Conservation (phyloP, 306 rosid species). For the Corylus americana region DNA sequence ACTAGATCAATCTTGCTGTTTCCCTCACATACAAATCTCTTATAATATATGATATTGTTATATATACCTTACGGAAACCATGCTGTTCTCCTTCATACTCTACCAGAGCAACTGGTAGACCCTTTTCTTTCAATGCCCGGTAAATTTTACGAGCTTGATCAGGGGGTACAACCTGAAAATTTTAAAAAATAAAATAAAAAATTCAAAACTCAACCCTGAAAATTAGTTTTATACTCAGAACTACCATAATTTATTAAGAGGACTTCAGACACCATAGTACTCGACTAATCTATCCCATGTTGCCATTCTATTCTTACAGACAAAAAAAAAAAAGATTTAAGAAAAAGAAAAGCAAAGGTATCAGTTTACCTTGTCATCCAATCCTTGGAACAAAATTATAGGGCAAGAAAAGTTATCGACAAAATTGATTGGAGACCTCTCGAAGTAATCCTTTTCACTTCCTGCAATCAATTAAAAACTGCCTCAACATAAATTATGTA, state of each 20-base stretch:
- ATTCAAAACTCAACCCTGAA: background rate
- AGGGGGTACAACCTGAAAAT: conserved; percentile 73
- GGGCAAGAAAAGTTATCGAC: conserved; percentile 85
- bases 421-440: conserved; percentile 83
- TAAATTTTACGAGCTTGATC: conserved; percentile 83
- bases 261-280: background rate
- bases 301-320: background rate
- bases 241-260: background rate
- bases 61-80: conserved; percentile 85
- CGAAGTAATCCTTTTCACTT: conserved; percentile 53
- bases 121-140: conserved; percentile 76
- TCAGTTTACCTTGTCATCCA: conserved; percentile 82
- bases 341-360: conserved; percentile 2
- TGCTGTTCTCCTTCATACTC: conserved; percentile 97
- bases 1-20: conserved; percentile 23
- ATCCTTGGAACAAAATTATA: conserved; percentile 84
- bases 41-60: background rate
- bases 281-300: background rate
- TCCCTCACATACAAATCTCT: conserved; percentile 1
- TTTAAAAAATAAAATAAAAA: background rate
- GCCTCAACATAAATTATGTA: conserved; percentile 14
- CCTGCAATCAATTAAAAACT: conserved; percentile 55
- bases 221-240: background rate
- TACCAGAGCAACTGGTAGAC: conserved; percentile 87
- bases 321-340: background rate